Conservation (phyloP, 371 early-diverging fungal species). For the Lichtheimia ornata region DNA sequence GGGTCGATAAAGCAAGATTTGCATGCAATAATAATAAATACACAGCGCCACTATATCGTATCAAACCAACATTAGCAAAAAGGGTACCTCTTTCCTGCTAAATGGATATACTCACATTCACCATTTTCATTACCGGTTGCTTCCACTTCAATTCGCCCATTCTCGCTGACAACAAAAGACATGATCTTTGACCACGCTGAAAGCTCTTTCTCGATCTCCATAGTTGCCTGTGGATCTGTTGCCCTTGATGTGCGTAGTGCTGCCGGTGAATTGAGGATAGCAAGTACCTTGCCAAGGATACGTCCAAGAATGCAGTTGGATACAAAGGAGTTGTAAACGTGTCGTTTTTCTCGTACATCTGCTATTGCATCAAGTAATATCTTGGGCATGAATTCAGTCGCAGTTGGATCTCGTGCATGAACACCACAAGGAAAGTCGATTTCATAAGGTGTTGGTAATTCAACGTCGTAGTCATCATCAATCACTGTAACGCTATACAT, state of each 20-base stretch:
- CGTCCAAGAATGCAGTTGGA: constrained; percentile 11
- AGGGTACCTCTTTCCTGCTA: too few species aligned
- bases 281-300: constrained; percentile 33
- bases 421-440: constrained; percentile 14
- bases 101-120: too few species aligned
- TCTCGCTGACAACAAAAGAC: too few species aligned
- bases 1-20: constrained; percentile 22
- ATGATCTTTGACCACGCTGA: too few species aligned
- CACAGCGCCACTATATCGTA: not conserved
- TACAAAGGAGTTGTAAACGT: not conserved
- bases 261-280: constrained; percentile 29
- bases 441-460: constrained; percentile 40
- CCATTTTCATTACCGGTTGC: too few species aligned
- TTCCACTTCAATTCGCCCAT: too few species aligned
- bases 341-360: not conserved
- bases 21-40: constrained; percentile 24
- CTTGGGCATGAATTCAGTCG: constrained; percentile 1
- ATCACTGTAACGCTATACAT: constrained; percentile 8
- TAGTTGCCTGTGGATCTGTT: constrained; percentile 17
- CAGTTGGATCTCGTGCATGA: not conserved
- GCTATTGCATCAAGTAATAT: not conserved
- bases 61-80: too few species aligned
- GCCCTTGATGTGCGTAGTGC: constrained; percentile 6
- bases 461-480: constrained; percentile 44
- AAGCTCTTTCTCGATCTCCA: constrained; percentile 12